Evolutionary conservation across 2,329 filamentous ascomycete species (phyloP).

Genomic region (Talaromyces sp.): DNA sequence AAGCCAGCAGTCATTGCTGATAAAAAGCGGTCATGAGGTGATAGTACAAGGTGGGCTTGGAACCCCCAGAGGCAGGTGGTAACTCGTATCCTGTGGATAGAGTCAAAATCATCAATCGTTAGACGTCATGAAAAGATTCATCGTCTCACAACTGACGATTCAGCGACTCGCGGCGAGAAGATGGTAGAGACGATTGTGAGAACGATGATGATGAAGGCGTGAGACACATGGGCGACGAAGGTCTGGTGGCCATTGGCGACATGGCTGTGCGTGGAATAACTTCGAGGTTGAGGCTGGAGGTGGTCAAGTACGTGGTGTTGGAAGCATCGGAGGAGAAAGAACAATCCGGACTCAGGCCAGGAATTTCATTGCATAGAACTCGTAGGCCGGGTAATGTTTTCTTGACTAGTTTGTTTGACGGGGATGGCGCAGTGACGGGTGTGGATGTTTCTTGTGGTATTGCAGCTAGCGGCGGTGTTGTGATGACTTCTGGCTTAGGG

Average conservation of each 20-base stretch:
- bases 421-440: slow-evolving; percentile 7
- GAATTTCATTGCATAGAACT: slow-evolving; percentile 36
- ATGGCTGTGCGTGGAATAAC: slow-evolving; percentile 29
- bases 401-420: slow-evolving; percentile 21
- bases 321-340: slow-evolving; percentile 20
- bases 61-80: background rate
- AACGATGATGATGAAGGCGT: slow-evolving; percentile 24
- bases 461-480: slow-evolving; percentile 26
- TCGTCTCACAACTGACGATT: slow-evolving; percentile 19
- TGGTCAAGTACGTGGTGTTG: slow-evolving; percentile 24
- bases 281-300: slow-evolving; percentile 30
- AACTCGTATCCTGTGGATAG: background rate
- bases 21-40: slow-evolving; percentile 5
- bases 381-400: slow-evolving; percentile 36
- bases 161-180: slow-evolving; percentile 32
- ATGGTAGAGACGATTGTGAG: slow-evolving; percentile 20
- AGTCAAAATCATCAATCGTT: slow-evolving; percentile 13
- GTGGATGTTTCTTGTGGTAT: slow-evolving; percentile 20
- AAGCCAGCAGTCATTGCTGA: background rate
- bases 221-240: slow-evolving; percentile 35
- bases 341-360: slow-evolving; percentile 24
- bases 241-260: slow-evolving; percentile 33
- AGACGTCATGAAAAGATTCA: slow-evolving; percentile 2
- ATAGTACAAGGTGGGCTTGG: slow-evolving; percentile 14
- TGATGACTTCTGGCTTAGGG: slow-evolving; percentile 32